Evolutionary conservation across 495 filamentous ascomycete species (phyloP), one percentile per base, ranked within the genome.

Genomic region (Sordaria brevicollis): DNA sequence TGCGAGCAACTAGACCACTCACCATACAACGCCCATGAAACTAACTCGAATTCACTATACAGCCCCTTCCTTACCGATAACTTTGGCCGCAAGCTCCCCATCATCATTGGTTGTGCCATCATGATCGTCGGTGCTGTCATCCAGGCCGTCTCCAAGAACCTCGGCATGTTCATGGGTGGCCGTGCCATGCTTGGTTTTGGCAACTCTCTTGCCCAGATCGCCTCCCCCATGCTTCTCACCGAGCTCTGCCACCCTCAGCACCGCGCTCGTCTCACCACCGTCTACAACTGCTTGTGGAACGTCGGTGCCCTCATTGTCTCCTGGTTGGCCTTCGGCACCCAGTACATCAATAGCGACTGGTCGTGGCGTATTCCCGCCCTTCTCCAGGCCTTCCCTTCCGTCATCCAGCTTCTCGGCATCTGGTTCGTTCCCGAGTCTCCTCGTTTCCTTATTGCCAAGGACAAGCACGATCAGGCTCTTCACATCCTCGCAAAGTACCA

Each of bases 251-350:
- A 90, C 72, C 87, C 89, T 49, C 88, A 90, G 77, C 88, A 90
- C 68, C 88, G 88, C 78, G 88, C 84, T 37, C 82, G 86, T 74
- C 84, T 90, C 75, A 89, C 86, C 43, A 86, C 87, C 31, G 85
- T 90, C 39, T 91, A 90, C 76, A 90, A 91, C 79, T 86, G 85
- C 76, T 82, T 85, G 71, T 89, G 85, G 84, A 88, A 89, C 77
- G 80, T 86, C 35, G 87, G 86, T 36, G 82, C 85, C 62, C 81
- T 87, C 37, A 77, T 87, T 54, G 85, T 86, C 6, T 81, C 85
- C 5, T 86, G 86, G 57, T 72, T 87, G 49, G 81, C 82, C 11
- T 81, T 86, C 36, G 85, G 85, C 9, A 87, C 86, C 39, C 76
- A 82, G 33, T 78, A 80, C 68, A 78, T 82, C 78, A 69, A 78